Evolutionary conservation across 257 asterid species (phyloP).

Genomic region (Coffea canephora): DNA sequence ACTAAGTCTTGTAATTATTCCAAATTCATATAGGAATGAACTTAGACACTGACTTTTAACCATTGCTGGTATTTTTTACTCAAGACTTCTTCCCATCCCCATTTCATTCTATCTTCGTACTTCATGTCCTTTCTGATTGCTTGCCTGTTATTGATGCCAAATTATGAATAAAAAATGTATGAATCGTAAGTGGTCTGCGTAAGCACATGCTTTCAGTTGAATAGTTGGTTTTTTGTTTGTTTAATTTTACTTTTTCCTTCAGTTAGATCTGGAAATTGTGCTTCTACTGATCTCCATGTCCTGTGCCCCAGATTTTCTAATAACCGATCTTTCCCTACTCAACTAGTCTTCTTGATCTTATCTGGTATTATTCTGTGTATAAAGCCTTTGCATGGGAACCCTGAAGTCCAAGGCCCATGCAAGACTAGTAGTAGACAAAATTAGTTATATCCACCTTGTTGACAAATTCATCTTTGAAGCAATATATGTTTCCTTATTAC

Average conservation of each 20-base stretch:
- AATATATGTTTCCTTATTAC: background rate
- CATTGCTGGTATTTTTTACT: background rate
- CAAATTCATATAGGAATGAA: conserved; percentile 10
- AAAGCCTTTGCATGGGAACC: background rate
- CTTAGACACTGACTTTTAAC: background rate
- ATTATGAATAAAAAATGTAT: too few species aligned
- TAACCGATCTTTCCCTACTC: background rate
- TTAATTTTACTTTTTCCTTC: background rate
- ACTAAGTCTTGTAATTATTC: conserved; percentile 20
- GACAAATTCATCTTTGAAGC: background rate
- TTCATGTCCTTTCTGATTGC: background rate
- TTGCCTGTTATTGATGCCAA: background rate
- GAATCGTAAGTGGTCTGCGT: background rate
- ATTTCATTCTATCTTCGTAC: background rate
- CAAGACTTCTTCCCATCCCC: background rate
- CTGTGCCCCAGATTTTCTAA: background rate
- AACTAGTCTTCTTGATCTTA: background rate
- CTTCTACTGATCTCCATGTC: background rate
- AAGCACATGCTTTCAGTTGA: background rate
- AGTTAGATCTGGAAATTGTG: background rate
- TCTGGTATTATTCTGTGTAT: background rate
- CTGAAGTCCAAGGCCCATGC: background rate
- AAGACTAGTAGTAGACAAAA: background rate
- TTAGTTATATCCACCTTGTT: background rate
- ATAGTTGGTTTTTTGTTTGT: background rate